Evolutionary conservation across 2,329 filamentous ascomycete species (phyloP), one percentile per base, ranked within the genome.

Genomic region (Talaromyces sp.): DNA sequence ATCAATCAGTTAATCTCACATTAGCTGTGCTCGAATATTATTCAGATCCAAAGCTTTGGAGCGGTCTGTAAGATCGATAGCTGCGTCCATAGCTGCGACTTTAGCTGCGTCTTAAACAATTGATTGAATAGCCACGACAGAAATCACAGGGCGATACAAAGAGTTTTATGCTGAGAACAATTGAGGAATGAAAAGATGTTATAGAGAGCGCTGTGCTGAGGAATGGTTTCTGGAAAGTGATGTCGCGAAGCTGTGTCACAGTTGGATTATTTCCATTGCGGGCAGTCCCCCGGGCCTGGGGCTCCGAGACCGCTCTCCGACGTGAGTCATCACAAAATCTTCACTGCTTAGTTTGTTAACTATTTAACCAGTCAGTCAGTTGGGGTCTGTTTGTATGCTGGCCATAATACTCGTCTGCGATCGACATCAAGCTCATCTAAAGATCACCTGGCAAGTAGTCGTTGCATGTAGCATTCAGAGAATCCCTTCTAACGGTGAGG

Each of bases 11-110:
- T 5, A 10, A 55, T n/a, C 84, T 75, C 76, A 95, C 92, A 96
- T 95, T 62, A 97, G 79, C 75, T 96, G 91, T 75, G 91, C 96
- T 63, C 94, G 89, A 72, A 97, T 99, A 70, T 94, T 91, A 62
- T 85, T 82, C 51, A 99, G 83, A 72, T 97, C 92, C 67, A 99
- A 80, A 15, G 93, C 92, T 78, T 90, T 89, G 64, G 85, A 84
- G 69, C 87, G 84, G 75, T 97, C 89, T 39, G 86, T 89, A 61
- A 96, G 84, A 73, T 97, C 91, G 69, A 97, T 91, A 50, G 91
- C 85, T 17, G 89, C 82, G 73, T 99, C 94, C 94, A 99, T 99
- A 56, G 63, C 75, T 35, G 2, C 6, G 15, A 21, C 3, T 8
- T 40, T 99, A 56, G 63, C 75, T 35, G 2, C 6, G 15, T 13